Evolutionary conservation across 164 flowering plant species (phyloP).

Genomic region (Echeveria elegans): DNA sequence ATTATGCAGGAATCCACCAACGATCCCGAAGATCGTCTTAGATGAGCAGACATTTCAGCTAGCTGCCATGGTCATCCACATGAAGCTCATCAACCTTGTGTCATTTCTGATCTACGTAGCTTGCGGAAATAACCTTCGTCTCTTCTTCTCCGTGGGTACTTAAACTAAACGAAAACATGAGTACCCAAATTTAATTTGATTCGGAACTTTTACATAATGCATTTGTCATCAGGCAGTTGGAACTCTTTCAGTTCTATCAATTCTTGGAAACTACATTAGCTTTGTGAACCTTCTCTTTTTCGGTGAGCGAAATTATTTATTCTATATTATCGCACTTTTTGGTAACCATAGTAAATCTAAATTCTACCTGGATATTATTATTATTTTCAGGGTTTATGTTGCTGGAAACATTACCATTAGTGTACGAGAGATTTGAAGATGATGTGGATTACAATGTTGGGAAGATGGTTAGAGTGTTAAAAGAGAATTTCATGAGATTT

Average conservation of each 20-base stretch:
- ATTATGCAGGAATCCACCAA: constrained; percentile 45
- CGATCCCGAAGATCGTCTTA: constrained; percentile 30
- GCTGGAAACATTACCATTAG: constrained; percentile 39
- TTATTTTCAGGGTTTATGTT: constrained; percentile 42
- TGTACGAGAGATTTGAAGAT: constrained; percentile 49
- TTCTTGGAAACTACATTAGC: constrained; percentile 50
- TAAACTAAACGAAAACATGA: not conserved
- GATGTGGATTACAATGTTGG: constrained; percentile 47
- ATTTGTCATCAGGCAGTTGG: constrained; percentile 35
- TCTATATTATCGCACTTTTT: too few species aligned
- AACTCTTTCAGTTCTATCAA: constrained; percentile 43
- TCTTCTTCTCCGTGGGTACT: constrained; percentile 40
- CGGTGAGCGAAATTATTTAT: constrained; percentile 40
- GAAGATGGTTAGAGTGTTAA: constrained; percentile 18
- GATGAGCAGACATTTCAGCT: constrained; percentile 31
- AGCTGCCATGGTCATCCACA: constrained; percentile 27
- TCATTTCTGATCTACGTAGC: constrained; percentile 30
- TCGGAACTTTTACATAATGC: not conserved
- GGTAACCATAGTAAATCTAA: too few species aligned
- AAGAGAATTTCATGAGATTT: constrained; percentile 34
- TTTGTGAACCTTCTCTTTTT: constrained; percentile 47
- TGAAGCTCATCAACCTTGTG: constrained; percentile 27
- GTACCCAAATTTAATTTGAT: not conserved
- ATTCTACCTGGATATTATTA: too few species aligned
- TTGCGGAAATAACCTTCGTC: constrained; percentile 38